Conservation (phyloP, 257 asterid genomes). For the Leonotis leonurus region DNA sequence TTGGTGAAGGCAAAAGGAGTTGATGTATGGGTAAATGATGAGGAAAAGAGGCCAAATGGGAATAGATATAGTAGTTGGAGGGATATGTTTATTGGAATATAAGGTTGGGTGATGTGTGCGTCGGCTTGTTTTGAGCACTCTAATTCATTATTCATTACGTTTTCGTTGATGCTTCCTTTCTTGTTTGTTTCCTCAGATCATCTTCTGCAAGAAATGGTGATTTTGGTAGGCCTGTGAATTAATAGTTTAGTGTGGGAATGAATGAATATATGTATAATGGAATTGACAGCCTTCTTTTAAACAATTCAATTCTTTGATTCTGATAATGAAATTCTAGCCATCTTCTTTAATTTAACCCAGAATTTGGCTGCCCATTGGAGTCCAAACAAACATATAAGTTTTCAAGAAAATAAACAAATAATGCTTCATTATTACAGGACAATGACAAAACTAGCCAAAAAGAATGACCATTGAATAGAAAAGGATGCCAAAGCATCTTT, state of each 20-base stretch:
- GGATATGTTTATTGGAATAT: slow-evolving; percentile 31
- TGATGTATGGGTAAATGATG: slow-evolving; percentile 20
- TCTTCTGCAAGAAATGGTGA: background rate
- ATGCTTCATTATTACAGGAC: background rate
- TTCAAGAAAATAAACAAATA: background rate
- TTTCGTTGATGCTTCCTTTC: background rate
- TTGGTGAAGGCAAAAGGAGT: slow-evolving; percentile 21
- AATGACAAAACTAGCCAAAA: background rate
- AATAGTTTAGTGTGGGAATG: background rate
- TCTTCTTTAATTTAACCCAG: background rate
- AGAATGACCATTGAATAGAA: background rate
- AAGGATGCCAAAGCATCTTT: background rate
- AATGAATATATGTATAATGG: background rate
- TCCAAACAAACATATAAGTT: slow-evolving; percentile 14
- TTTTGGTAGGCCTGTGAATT: background rate
- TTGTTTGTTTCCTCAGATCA: background rate
- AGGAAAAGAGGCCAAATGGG: slow-evolving; percentile 22
- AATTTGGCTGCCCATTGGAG: background rate
- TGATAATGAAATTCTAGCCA: slow-evolving; percentile 2
- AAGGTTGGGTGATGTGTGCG: slow-evolving; percentile 32
- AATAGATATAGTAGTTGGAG: slow-evolving; percentile 30
- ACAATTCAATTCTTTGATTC: slow-evolving; percentile 1
- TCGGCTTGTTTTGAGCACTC: slow-evolving; percentile 33
- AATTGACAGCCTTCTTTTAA: background rate
- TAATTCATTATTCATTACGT: no score